Conservation (phyloP, 805 yeast genomes). For the Cyberlindnera mycetangii region DNA sequence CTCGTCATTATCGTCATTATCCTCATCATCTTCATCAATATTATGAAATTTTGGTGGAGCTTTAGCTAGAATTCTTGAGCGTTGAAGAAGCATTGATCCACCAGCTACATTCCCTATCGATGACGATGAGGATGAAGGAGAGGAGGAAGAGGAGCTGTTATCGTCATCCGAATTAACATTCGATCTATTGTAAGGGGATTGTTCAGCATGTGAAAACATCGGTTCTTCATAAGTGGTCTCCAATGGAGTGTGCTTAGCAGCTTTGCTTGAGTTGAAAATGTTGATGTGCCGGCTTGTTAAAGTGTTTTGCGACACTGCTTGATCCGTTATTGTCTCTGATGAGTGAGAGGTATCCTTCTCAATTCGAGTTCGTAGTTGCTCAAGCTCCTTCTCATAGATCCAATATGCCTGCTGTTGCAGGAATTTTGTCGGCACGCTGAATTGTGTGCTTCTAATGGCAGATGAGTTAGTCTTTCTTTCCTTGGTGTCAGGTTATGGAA, state of each 20-base stretch:
- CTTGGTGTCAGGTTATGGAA: neutral
- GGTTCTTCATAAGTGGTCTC: neutral
- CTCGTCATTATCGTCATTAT: conserved; percentile 16
- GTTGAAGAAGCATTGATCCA: conserved; percentile 25
- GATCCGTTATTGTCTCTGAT: conserved; percentile 12
- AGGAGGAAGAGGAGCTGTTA: conserved; percentile 3
- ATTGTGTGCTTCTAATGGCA: conserved; percentile 10
- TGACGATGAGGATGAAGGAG: conserved; percentile 4
- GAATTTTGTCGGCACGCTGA: conserved; percentile 25
- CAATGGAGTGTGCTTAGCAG: neutral
- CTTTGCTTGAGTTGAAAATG: conserved; percentile 1
- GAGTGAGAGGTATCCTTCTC: conserved; percentile 20
- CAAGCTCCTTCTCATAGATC: conserved; percentile 29
- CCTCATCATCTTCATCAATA: conserved; percentile 21
- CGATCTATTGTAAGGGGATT: neutral
- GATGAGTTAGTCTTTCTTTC: neutral
- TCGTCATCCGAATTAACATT: neutral
- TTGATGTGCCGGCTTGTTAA: neutral
- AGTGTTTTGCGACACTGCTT: conserved; percentile 3
- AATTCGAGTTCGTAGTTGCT: conserved; percentile 23
- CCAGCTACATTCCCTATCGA: conserved; percentile 1
- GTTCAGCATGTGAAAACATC: neutral
- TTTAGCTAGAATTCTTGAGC: conserved; percentile 25
- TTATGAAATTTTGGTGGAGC: conserved; percentile 19
- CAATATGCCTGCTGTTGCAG: conserved; percentile 30